Percentiles rank a stretch among this genome's conserved stretches.
Conservation (phyloP, 176 grass and related monocot genomes). For the Sorghum bicolor region Sorghum_bicolor_NCBIv3 NC_012875.2:46735501-46736000, state of each 20-base stretch:
- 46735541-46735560: too few relatives aligned
- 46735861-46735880: not conserved
- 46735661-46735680: not conserved
- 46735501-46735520: not conserved
- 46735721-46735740: not conserved
- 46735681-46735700: not conserved
- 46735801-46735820: too few relatives aligned
- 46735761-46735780: too few relatives aligned
- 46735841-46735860: too few relatives aligned
- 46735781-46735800: too few relatives aligned
- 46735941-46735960: not conserved
- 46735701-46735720: constrained; percentile 15
- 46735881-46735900: not conserved
- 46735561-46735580: not conserved
- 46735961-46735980: too few relatives aligned
- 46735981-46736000: not conserved
- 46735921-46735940: not conserved
- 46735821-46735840: too few relatives aligned
- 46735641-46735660: not conserved
- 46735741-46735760: too few relatives aligned
- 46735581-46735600: not conserved
- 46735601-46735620: not conserved
- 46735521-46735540: not conserved
- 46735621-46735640: not conserved
- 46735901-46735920: not conserved